Conservation (phyloP, 2,329 filamentous ascomycete species). For the Monilinia polystroma region DNA sequence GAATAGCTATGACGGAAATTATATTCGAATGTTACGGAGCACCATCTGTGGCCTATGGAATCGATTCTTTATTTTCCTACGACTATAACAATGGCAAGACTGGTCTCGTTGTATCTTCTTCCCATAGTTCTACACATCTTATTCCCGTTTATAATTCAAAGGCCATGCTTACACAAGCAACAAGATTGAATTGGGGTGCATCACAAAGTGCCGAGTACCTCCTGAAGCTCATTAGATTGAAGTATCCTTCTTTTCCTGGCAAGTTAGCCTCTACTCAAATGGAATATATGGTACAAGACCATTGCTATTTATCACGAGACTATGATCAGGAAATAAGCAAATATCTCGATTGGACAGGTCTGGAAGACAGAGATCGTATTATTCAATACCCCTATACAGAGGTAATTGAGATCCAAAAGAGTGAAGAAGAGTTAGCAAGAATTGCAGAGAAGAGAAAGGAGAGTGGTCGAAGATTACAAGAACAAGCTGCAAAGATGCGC, state of each 20-base stretch:
- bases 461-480: conserved; percentile 84
- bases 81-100: conserved; percentile 80
- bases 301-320: conserved; percentile 84
- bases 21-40: conserved; percentile 94
- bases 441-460: conserved; percentile 95
- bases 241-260: conserved; percentile 85
- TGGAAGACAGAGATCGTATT: conserved; percentile 85
- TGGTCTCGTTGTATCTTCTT: conserved; percentile 87
- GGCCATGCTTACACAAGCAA: conserved; percentile 79
- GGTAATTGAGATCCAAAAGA: conserved; percentile 86
- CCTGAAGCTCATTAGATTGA: conserved; percentile 81
- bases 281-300: conserved; percentile 81
- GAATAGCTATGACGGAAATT: conserved; percentile 89
- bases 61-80: conserved; percentile 96
- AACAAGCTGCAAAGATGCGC: conserved; percentile 96
- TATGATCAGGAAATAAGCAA: conserved; percentile 75
- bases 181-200: conserved; percentile 91
- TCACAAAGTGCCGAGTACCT: conserved; percentile 88
- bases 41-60: conserved; percentile 86
- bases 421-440: conserved; percentile 84
- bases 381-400: conserved; percentile 94
- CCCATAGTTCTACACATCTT: conserved; percentile 89
- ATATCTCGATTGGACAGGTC: conserved; percentile 85
- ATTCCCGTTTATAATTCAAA: conserved; percentile 90
- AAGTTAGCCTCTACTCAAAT: conserved; percentile 85